Evolutionary conservation across 345 rosid genomes (phyloP).

Genomic region (Gynandropsis gynandra): DNA sequence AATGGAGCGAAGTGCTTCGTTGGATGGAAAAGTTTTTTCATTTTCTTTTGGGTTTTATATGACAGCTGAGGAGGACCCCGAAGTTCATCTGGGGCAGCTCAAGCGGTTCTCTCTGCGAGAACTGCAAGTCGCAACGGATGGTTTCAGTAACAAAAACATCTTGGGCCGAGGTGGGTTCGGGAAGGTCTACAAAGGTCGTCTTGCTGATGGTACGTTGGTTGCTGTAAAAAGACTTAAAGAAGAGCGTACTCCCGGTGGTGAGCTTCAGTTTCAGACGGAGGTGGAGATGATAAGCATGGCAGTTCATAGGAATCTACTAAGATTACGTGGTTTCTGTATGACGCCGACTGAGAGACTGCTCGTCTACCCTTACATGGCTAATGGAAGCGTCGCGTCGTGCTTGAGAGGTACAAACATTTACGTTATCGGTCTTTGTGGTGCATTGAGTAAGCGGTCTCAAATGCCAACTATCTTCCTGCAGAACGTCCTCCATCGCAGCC

Average conservation of each 20-base stretch:
- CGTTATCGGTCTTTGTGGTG: neutral
- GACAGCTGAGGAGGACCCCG: slow-evolving; percentile 98
- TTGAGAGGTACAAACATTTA: slow-evolving; percentile 52
- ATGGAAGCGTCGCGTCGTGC: slow-evolving; percentile 97
- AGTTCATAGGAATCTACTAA: slow-evolving; percentile 88
- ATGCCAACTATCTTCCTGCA: slow-evolving; percentile 16
- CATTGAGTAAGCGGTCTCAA: neutral
- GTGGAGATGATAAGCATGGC: slow-evolving; percentile 99
- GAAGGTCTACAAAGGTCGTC: slow-evolving; percentile 89
- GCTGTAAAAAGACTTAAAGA: slow-evolving; percentile 96
- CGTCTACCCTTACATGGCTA: slow-evolving; percentile 98
- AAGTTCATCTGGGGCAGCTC: slow-evolving; percentile 94
- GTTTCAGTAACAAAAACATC: slow-evolving; percentile 84
- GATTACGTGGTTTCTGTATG: slow-evolving; percentile 94
- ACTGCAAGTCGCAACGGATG: slow-evolving; percentile 90
- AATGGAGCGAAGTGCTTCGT: neutral
- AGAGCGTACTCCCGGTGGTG: slow-evolving; percentile 97
- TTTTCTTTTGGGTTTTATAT: slow-evolving; percentile 2
- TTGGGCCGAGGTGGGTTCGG: slow-evolving; percentile 99
- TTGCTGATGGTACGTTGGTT: slow-evolving; percentile 85
- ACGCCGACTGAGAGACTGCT: slow-evolving; percentile 90
- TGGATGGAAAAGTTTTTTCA: neutral
- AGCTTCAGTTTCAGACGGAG: slow-evolving; percentile 96
- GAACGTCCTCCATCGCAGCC: slow-evolving; percentile 79
- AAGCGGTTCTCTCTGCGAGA: slow-evolving; percentile 91